Conservation (phyloP, 345 rosid species). For the Corchorus olitorius region DNA sequence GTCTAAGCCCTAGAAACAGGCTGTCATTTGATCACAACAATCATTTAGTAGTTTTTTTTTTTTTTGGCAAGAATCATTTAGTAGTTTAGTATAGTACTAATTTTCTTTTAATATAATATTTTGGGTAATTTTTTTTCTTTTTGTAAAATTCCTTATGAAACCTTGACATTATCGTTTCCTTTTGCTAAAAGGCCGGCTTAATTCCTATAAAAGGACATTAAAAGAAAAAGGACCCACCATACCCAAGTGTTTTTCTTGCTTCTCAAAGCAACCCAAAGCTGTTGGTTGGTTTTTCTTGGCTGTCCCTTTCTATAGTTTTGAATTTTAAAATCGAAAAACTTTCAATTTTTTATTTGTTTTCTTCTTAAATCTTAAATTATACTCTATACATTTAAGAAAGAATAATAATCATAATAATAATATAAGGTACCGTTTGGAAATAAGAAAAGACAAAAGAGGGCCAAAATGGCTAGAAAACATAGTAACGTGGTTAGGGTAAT, state of each 20-base stretch:
- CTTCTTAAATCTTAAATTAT: too few species aligned
- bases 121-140: not conserved
- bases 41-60: not conserved
- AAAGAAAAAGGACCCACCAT: slow-evolving; percentile 13
- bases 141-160: not conserved
- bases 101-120: too few species aligned
- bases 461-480: slow-evolving; percentile 5
- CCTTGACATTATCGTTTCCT: slow-evolving; percentile 15
- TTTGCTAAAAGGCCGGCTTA: slow-evolving; percentile 19
- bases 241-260: not conserved
- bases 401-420: not conserved
- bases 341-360: not conserved
- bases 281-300: slow-evolving; percentile 27
- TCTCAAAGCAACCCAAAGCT: slow-evolving; percentile 25
- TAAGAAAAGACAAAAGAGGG: not conserved
- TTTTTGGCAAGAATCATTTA: too few species aligned
- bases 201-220: not conserved
- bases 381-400: too few species aligned
- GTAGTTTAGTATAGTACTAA: too few species aligned
- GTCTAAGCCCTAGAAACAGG: slow-evolving; percentile 7
- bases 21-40: slow-evolving; percentile 26
- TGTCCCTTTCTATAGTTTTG: slow-evolving; percentile 24
- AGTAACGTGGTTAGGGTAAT: slow-evolving; percentile 12
- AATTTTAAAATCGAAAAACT: not conserved
- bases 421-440: not conserved